A percentile compares a stretch with the other conserved stretches of the same genome.
phyloP scores from a whole-genome alignment of 176 grass and related monocot genomes.

The Triticum aestivum region DNA sequence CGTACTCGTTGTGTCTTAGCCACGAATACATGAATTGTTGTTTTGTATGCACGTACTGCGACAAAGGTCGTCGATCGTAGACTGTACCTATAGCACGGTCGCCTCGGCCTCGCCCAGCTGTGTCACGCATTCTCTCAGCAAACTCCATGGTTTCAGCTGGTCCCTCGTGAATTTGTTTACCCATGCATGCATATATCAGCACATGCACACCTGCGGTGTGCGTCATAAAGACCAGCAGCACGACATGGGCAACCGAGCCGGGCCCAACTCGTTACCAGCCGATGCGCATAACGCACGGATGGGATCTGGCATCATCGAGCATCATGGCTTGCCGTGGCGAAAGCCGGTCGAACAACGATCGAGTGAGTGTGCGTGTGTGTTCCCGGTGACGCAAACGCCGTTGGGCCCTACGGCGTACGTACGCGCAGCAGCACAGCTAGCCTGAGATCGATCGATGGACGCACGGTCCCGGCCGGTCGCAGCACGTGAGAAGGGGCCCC shows the following conservation, averaged over 20 bases:
- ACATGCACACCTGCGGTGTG: neutral
- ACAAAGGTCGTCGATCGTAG: neutral
- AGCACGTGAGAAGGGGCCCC: conserved; percentile 36
- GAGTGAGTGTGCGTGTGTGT: neutral
- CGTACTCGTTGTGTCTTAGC: neutral
- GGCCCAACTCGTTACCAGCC: neutral
- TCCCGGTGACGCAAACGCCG: conserved; percentile 30
- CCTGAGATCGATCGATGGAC: neutral
- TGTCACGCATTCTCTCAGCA: neutral
- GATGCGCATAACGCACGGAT: neutral
- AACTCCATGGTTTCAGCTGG: neutral
- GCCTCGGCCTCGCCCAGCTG: neutral
- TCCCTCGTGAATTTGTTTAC: neutral
- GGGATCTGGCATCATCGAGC: neutral
- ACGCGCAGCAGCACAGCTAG: neutral
- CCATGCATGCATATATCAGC: neutral
- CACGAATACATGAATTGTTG: neutral
- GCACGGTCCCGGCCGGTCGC: conserved; percentile 1
- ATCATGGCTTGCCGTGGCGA: neutral
- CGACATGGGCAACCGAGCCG: neutral
- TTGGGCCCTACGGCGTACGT: neutral
- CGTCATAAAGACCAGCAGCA: conserved; percentile 8
- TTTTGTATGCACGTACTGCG: neutral
- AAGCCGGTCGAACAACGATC: neutral
- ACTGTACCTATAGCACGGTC: neutral